Evolutionary conservation across 176 grass and related monocot species (phyloP).

Genomic region (Neostapfia colusana): DNA sequence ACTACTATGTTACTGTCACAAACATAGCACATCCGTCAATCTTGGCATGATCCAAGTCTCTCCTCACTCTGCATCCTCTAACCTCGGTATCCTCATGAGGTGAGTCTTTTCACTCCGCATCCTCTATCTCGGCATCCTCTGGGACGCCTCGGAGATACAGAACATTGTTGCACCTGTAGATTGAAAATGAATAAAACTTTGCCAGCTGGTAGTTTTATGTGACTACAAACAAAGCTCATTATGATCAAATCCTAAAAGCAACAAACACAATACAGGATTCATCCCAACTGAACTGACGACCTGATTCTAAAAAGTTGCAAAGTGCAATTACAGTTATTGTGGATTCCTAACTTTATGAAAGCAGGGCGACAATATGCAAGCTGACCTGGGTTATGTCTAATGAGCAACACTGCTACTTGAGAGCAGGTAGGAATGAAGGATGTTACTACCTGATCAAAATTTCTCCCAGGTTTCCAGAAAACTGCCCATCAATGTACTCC

Average conservation of each 20-base stretch:
- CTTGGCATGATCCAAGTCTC: constrained; percentile 2
- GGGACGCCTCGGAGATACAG: constrained; percentile 70
- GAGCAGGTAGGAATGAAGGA: background rate
- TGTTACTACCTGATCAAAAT: constrained; percentile 71
- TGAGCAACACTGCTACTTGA: background rate
- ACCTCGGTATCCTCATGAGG: constrained; percentile 67
- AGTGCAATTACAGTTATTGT: background rate
- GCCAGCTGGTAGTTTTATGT: background rate
- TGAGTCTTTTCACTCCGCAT: constrained; percentile 54
- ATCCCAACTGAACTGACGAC: background rate
- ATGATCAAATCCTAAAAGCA: background rate
- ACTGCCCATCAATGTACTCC: constrained; percentile 88
- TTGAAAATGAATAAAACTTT: constrained; percentile 7
- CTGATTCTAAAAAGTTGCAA: background rate
- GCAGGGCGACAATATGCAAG: background rate
- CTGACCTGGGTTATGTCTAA: background rate
- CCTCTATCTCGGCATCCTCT: constrained; percentile 79
- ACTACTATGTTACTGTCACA: constrained; percentile 8
- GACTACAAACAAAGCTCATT: background rate
- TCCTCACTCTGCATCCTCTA: constrained; percentile 61
- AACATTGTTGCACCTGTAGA: constrained; percentile 78
- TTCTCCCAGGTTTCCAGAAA: constrained; percentile 81
- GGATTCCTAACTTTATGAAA: background rate
- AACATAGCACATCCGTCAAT: constrained; percentile 13
- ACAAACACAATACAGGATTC: background rate